phyloP scores from a whole-genome alignment of 768 basidiomycete species.

The Pulveroboletus ravenelii region DNA sequence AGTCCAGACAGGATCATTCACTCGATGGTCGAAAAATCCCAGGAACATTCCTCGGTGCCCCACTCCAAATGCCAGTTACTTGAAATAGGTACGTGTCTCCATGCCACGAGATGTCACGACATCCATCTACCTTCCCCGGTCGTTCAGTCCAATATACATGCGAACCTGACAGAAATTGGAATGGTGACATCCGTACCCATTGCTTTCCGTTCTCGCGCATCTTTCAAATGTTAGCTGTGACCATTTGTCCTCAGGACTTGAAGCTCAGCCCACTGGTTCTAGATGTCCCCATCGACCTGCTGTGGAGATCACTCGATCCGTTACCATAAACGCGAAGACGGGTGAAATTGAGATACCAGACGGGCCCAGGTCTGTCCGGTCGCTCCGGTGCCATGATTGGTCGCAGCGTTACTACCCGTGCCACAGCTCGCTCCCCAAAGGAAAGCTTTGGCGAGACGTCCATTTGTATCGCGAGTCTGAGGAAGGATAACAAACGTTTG shows the following conservation, averaged over 20 bases:
- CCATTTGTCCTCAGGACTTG: conserved; percentile 8
- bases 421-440: conserved; percentile 29
- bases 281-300: conserved; percentile 67
- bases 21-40: conserved; percentile 3
- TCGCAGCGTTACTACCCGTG: conserved; percentile 8
- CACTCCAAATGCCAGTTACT: conserved; percentile 50
- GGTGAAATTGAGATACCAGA: conserved; percentile 49
- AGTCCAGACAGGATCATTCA: background rate
- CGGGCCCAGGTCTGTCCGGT: conserved; percentile 36
- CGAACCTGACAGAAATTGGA: conserved; percentile 32
- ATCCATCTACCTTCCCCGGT: background rate
- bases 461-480: conserved; percentile 17
- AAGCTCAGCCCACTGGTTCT: background rate
- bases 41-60: background rate
- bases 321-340: conserved; percentile 43
- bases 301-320: conserved; percentile 63
- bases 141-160: conserved; percentile 59
- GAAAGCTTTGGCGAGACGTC: conserved; percentile 34
- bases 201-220: conserved; percentile 76
- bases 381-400: conserved; percentile 3
- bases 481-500: conserved; percentile 7
- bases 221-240: conserved; percentile 56
- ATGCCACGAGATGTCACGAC: background rate
- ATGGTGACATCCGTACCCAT: conserved; percentile 34
- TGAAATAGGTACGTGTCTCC: conserved; percentile 44